Evolutionary conservation across 169 alveolate species (phyloP).

Genomic region (Plasmodium gonderi): DNA sequence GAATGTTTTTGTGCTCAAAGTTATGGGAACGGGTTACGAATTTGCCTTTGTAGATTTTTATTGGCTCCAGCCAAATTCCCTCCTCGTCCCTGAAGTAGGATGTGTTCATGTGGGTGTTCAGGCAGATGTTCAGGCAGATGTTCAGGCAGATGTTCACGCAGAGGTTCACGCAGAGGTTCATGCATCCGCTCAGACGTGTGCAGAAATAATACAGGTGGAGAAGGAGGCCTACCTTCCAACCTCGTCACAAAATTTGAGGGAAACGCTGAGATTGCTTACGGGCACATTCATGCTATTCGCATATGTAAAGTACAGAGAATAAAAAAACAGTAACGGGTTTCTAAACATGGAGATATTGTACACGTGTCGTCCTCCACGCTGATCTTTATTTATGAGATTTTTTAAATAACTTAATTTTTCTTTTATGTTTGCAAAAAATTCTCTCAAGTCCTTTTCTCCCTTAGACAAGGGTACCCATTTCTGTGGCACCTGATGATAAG

Average conservation of each 20-base stretch:
- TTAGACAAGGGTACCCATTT: slow-evolving; percentile 22
- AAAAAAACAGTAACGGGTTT: slow-evolving; percentile 52
- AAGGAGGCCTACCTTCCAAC: slow-evolving; percentile 6
- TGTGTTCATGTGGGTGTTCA: not conserved
- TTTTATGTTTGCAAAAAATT: slow-evolving; percentile 10
- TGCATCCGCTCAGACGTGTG: not conserved
- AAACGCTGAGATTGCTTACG: not conserved
- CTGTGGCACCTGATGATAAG: slow-evolving; percentile 40
- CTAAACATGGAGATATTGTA: slow-evolving; percentile 44
- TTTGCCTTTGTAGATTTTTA: slow-evolving; percentile 36
- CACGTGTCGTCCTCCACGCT: slow-evolving; percentile 19
- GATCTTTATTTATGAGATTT: slow-evolving; percentile 39
- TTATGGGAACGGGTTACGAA: not conserved
- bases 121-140: not conserved
- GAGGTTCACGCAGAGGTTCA: not conserved
- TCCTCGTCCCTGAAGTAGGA: slow-evolving; percentile 17
- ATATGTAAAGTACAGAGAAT: slow-evolving; percentile 29
- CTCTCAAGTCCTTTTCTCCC: slow-evolving; percentile 10
- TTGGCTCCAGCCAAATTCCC: slow-evolving; percentile 47
- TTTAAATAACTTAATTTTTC: slow-evolving; percentile 11
- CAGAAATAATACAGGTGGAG: too few species aligned
- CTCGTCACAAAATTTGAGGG: slow-evolving; percentile 27
- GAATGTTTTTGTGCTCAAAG: slow-evolving; percentile 4
- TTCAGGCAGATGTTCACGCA: not conserved
- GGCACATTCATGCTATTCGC: slow-evolving; percentile 31